Evolutionary conservation across 306 rosid genomes (phyloP).

Genomic region (Pueraria montana): DNA sequence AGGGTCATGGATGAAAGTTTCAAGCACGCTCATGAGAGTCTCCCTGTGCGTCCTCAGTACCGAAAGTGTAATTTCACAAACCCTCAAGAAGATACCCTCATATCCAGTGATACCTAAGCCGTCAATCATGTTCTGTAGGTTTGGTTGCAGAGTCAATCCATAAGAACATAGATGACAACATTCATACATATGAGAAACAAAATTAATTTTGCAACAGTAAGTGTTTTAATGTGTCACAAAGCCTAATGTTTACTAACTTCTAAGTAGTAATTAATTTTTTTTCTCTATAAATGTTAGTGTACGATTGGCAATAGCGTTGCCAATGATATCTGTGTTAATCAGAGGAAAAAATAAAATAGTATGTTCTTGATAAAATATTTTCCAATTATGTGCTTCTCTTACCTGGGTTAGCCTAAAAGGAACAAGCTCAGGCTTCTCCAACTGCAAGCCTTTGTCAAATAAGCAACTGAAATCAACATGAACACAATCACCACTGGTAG

Average conservation of each 20-base stretch:
- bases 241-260: slow-evolving; percentile 17
- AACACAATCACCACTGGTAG: slow-evolving; percentile 95
- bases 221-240: slow-evolving; percentile 22
- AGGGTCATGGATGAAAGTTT: slow-evolving; percentile 97
- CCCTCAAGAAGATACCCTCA: slow-evolving; percentile 91
- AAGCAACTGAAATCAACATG: slow-evolving; percentile 99
- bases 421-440: slow-evolving; percentile 98
- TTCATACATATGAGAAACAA: slow-evolving; percentile 30
- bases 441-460: slow-evolving; percentile 95
- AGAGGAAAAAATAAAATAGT: slow-evolving; percentile 26
- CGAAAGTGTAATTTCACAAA: slow-evolving; percentile 90
- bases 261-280: slow-evolving; percentile 11
- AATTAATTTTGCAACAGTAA: slow-evolving; percentile 33
- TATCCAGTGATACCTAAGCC: slow-evolving; percentile 98
- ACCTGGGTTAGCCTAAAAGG: slow-evolving; percentile 99
- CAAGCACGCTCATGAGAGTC: slow-evolving; percentile 95
- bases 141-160: slow-evolving; percentile 47
- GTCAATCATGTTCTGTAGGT: slow-evolving; percentile 92
- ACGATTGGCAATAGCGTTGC: not conserved
- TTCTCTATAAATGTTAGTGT: not conserved
- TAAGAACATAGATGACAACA: slow-evolving; percentile 40
- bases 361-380: slow-evolving; percentile 23
- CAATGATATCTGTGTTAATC: slow-evolving; percentile 3
- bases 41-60: slow-evolving; percentile 95
- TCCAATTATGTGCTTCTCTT: slow-evolving; percentile 45